Percentiles rank a stretch among this genome's conserved stretches.
Evolutionary conservation across 2,329 filamentous ascomycete genomes (phyloP).

Genomic region (Ceratocystis ficicola): DNA sequence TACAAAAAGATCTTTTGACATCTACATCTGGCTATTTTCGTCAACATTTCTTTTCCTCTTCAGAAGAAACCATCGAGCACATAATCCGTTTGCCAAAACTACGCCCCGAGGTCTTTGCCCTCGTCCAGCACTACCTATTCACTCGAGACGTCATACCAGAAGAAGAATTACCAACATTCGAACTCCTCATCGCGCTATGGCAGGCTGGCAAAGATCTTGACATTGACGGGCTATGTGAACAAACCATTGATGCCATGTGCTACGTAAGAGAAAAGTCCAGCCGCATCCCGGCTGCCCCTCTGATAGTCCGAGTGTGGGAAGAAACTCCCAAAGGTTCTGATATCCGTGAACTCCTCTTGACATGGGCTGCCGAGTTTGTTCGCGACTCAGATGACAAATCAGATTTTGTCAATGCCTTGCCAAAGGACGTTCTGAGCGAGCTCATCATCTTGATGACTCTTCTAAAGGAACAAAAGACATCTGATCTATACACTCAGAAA

Average conservation of each 20-base stretch:
- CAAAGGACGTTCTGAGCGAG: constrained; percentile 50
- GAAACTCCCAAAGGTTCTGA: constrained; percentile 49
- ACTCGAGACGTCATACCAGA: constrained; percentile 38
- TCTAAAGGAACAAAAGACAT: constrained; percentile 31
- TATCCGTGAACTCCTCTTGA: constrained; percentile 45
- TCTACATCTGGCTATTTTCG: constrained; percentile 40
- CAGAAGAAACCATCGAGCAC: constrained; percentile 36
- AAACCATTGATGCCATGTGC: constrained; percentile 45
- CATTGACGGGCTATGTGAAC: constrained; percentile 45
- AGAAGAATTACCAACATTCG: constrained; percentile 39
- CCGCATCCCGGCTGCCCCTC: constrained; percentile 45
- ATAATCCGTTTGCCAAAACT: constrained; percentile 40
- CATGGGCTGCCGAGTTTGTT: constrained; percentile 54
- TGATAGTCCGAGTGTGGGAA: constrained; percentile 50
- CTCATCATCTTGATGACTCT: constrained; percentile 51
- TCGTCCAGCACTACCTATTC: constrained; percentile 44
- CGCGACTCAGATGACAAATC: constrained; percentile 43
- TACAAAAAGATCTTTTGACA: constrained; percentile 48
- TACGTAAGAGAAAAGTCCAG: constrained; percentile 42
- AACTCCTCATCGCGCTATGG: constrained; percentile 44
- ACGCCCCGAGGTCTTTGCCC: constrained; percentile 41
- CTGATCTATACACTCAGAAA: constrained; percentile 3
- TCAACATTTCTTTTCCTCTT: constrained; percentile 33
- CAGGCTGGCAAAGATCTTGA: constrained; percentile 42
- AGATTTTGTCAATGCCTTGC: constrained; percentile 48